Base-by-base conservation (phyloP, 768 basidiomycete genomes). In the Xerocomellus chrysenteron region DNA sequence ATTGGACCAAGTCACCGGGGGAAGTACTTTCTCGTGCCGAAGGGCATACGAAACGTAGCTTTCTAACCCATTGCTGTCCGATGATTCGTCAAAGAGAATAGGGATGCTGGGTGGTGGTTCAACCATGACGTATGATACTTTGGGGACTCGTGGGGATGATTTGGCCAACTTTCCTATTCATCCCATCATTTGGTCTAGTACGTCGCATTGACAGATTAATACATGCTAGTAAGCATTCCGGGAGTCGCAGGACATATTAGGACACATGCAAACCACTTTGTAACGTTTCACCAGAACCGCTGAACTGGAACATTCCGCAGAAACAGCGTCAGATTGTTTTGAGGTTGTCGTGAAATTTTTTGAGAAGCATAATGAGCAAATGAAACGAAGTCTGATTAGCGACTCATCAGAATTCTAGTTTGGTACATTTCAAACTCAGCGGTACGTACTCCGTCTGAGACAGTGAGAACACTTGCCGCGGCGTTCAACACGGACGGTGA, bases 31-130 rank as follows among this genome's bases (percentile, higher is more conserved):
- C 55, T 78, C 75, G 36, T 79, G 84, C 61, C 77, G 79, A 66
- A 90, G 77, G 14, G 82, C 86, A 70, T 84, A 77, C 40, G 82
- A 74, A 69, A 87, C 86, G 67, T 88, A 88, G 76, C 86, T 88
- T 73, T 89, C 87, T 40, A 84, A 82, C 55, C 85, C 82, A 68
- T 79, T 74, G 61, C 77, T 61, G 68, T 80, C 78, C 5, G n/a
- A 24, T 39, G 48, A 13, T 14, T 50, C 35, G 17, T 24, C 24
- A 16, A 3, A 55, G 24, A 17, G 36, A 24, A 30, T 32, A 21
- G 16, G 33, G 32, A 28, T 10, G 13, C 17, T 26, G 19, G 32
- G 35, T 35, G 33, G 19, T n/a, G 33, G 19, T n/a, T 49, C 42
- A 9, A 13, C 21, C 50, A 57, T 57, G 42, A 28, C 16, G 32